Base-by-base conservation (phyloP, 129 eudicot species). In the Centella asiatica region DNA sequence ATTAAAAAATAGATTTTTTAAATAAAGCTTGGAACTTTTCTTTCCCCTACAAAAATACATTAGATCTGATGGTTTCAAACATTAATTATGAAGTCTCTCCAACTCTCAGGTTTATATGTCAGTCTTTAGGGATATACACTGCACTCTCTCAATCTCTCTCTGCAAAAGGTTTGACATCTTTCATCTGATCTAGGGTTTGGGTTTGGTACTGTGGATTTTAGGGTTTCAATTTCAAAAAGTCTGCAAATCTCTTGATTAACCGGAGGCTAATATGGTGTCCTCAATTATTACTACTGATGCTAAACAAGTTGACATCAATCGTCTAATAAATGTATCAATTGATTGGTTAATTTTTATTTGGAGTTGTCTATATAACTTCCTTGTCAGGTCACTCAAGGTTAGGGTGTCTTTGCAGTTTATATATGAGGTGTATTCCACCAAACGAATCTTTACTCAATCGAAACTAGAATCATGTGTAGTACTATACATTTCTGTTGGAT, bases 121-220 rank as follows among this genome's bases (percentile, higher is more conserved):
- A 10, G 29, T 26, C 58, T 53, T 53, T 0, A 28, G 23, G 39
- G 22, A 55, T 34, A 55, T 29, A 18, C 6, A 18, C 12, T 2
- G 18, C 57, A 12, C 14, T 51, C 46, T 42, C 46, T 42, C 10
- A 9, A 23, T 49, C 55, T 24, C 55, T 49, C 56, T 50, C 25
- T 3, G 10, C 12, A 22, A 5, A 22, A 18, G 7, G 1, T n/a
- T 15, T 24, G 0, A 2, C n/a, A 31, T n/a, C 14, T 8, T 57
- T 18, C 62, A 56, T 56, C 44, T 56, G 62, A 32, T 8, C 63
- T 57, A 57, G 63, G 63, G 63, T 45, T 57, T 4, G 44, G 31
- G n/a, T 56, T 18, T 56, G n/a, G 40, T 55, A 55, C 61, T 27
- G 46, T 57, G 63, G 45, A 57, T 34, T 31, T 57, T 57, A 33